Evolutionary conservation across 257 asterid species (phyloP).

Genomic region (Scutellaria barbata): DNA sequence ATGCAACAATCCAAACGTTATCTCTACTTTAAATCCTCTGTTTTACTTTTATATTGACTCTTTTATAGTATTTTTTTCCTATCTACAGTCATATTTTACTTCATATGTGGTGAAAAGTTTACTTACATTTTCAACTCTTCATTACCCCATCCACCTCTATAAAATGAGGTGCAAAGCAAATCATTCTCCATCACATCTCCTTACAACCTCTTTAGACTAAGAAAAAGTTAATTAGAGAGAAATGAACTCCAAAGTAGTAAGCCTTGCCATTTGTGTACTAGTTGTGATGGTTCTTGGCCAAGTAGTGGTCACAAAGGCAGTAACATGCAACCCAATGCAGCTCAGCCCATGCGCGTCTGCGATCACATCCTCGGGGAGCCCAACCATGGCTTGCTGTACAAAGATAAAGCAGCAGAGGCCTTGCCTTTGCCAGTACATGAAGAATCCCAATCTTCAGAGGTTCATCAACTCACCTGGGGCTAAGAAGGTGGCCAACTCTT

Average conservation of each 20-base stretch:
- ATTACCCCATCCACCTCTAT: constrained; percentile 33
- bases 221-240: neutral
- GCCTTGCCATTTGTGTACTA: constrained; percentile 38
- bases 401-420: constrained; percentile 79
- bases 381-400: constrained; percentile 55
- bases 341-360: constrained; percentile 84
- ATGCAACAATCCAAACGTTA: neutral
- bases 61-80: neutral
- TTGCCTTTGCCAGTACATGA: constrained; percentile 82
- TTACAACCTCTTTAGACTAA: neutral
- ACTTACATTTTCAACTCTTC: too few species aligned
- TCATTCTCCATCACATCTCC: constrained; percentile 36
- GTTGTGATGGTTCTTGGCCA: constrained; percentile 38
- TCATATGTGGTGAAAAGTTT: too few species aligned
- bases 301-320: constrained; percentile 49
- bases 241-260: constrained; percentile 41
- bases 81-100: too few species aligned
- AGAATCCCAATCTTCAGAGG: constrained; percentile 71
- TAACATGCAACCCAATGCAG: constrained; percentile 76
- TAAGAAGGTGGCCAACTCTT: constrained; percentile 66
- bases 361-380: constrained; percentile 60
- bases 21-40: neutral
- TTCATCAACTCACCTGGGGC: constrained; percentile 85
- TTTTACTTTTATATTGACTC: neutral
- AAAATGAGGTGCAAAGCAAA: constrained; percentile 44